Evolutionary conservation across 192 early-diverging fungal genomes (phyloP).

Genomic region (Gaertneriomyces sp.): DNA sequence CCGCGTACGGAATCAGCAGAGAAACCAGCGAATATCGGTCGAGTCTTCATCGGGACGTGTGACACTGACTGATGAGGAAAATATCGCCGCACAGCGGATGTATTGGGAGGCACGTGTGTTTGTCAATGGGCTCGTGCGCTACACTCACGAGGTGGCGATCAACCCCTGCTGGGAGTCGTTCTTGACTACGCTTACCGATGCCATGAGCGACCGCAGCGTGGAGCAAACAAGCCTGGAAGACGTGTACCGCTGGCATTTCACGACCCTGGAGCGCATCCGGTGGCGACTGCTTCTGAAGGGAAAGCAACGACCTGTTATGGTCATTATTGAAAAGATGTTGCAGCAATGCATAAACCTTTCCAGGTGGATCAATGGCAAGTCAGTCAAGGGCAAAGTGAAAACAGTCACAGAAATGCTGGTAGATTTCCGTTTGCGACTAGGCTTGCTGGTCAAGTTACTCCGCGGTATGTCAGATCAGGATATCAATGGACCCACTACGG

Average conservation of each 20-base stretch:
- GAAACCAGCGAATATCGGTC: background rate
- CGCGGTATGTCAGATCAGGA: conserved; percentile 16
- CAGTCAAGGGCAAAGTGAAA: background rate
- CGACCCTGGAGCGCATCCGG: conserved; percentile 9
- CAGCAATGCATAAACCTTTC: conserved; percentile 9
- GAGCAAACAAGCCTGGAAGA: background rate
- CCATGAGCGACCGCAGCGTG: background rate
- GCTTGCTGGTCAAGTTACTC: conserved; percentile 19
- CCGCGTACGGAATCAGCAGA: background rate
- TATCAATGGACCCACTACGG: background rate
- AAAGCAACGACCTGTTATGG: conserved; percentile 19
- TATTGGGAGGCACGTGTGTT: conserved; percentile 21
- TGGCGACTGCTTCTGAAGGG: conserved; percentile 12
- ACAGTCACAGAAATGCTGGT: background rate
- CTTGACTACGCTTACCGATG: conserved; percentile 4
- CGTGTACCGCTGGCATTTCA: conserved; percentile 6
- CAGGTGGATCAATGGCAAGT: background rate
- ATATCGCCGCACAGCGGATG: conserved; percentile 2
- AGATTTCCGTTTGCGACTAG: conserved; percentile 9
- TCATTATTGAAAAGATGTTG: conserved; percentile 24
- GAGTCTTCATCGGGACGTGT: background rate
- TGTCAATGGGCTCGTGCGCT: conserved; percentile 13
- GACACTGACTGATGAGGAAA: background rate
- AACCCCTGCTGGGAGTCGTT: conserved; percentile 4
- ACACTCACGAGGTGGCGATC: conserved; percentile 2